phyloP scores from a whole-genome alignment of 495 filamentous ascomycete genomes.

The Aspergillus hancockii region DNA sequence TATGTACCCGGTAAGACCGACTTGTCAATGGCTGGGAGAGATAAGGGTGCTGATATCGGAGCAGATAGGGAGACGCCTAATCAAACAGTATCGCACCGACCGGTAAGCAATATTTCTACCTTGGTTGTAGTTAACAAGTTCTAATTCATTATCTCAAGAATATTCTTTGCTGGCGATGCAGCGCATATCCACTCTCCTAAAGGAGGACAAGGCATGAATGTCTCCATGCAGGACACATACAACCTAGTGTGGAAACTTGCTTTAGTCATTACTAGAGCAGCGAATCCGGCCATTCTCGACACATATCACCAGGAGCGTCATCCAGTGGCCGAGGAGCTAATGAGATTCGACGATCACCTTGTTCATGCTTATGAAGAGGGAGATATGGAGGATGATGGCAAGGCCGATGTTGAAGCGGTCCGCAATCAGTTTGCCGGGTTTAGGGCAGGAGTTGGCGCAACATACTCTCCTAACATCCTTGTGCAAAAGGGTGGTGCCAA shows the following conservation, averaged over 20 bases:
- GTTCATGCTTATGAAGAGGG: too few species aligned
- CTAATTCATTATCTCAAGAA: constrained; percentile 2
- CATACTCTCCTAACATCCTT: too few species aligned
- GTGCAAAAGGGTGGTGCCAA: too few species aligned
- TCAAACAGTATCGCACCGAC: background rate
- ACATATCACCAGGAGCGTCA: too few species aligned
- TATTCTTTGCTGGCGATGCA: constrained; percentile 51
- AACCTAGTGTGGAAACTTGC: constrained; percentile 54
- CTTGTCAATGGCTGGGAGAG: background rate
- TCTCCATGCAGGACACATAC: constrained; percentile 52
- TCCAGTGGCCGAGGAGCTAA: too few species aligned
- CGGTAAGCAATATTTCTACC: background rate
- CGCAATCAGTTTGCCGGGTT: too few species aligned
- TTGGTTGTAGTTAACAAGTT: constrained; percentile 11
- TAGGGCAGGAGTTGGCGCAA: too few species aligned
- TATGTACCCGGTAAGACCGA: background rate
- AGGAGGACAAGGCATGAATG: constrained; percentile 56
- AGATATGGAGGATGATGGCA: too few species aligned
- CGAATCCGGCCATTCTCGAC: constrained; percentile 32
- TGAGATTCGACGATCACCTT: too few species aligned
- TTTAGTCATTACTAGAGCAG: constrained; percentile 28
- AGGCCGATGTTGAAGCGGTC: too few species aligned
- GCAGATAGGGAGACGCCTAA: background rate
- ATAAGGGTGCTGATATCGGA: background rate
- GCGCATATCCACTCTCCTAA: constrained; percentile 52